These are phyloP conservation scores for Curvularia spicifera DNA, from an alignment of 2,329 filamentous ascomycete genomes.

Conservation along the genomic window DNA sequence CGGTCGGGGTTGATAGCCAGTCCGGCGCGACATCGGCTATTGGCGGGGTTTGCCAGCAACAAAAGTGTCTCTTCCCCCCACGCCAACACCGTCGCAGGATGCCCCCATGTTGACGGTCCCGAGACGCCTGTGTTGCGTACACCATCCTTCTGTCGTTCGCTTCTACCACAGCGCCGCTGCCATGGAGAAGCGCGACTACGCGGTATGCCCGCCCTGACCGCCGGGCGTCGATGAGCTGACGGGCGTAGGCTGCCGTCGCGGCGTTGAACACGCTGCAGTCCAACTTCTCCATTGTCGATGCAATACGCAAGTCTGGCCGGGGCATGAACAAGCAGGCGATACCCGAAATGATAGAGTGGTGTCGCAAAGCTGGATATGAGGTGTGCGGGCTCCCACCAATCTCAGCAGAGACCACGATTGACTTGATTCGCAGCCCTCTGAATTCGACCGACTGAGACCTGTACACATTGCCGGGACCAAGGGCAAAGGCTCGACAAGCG, in stretches of 20 bases:
- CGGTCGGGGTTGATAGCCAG: too few relatives aligned
- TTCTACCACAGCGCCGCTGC: conserved; percentile 22
- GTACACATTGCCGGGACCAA: conserved; percentile 94
- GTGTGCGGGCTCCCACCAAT: conserved; percentile 56
- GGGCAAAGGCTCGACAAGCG: conserved; percentile 88
- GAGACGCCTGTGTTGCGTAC: conserved; percentile 27
- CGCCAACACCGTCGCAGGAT: conserved; percentile 23
- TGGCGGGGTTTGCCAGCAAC: conserved; percentile 17
- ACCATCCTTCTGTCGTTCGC: conserved; percentile 19
- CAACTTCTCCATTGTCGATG: conserved; percentile 79
- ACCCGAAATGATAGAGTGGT: conserved; percentile 82
- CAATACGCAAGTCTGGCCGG: conserved; percentile 75
- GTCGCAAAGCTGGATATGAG: conserved; percentile 75
- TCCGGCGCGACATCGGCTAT: conserved; percentile 34
- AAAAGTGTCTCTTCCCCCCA: conserved; percentile 22
- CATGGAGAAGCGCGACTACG: conserved; percentile 48
- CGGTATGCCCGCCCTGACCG: conserved; percentile 28
- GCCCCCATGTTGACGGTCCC: conserved; percentile 42
- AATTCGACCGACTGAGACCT: conserved; percentile 65
- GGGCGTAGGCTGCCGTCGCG: conserved; percentile 67
- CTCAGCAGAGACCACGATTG: conserved; percentile 4
- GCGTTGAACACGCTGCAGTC: conserved; percentile 79
- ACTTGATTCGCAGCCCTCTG: conserved; percentile 59
- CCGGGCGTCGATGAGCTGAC: conserved; percentile 23
- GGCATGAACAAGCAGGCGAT: conserved; percentile 77